Conservation (phyloP, 345 rosid genomes). For the Eucalyptus erythrocorys region DNA sequence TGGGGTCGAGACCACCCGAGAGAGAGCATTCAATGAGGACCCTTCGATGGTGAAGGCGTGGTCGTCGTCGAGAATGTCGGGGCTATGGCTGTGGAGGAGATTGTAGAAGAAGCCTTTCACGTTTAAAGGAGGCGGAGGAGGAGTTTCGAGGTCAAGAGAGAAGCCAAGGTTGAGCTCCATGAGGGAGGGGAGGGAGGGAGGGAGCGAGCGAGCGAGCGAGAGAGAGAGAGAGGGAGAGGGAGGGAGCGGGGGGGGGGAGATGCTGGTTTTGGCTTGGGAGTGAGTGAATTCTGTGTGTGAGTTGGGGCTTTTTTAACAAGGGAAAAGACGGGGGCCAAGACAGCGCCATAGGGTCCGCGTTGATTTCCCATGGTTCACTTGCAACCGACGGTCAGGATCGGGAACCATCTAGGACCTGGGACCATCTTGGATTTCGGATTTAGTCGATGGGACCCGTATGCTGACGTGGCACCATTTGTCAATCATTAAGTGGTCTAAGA, state of each 20-base stretch:
- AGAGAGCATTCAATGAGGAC: neutral
- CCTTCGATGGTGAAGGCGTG: neutral
- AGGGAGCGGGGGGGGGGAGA: neutral
- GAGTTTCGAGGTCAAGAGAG: neutral
- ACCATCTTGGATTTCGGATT: neutral
- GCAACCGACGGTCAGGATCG: neutral
- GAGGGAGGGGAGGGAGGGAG: neutral
- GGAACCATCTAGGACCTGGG: neutral
- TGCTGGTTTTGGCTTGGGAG: neutral
- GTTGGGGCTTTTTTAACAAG: neutral
- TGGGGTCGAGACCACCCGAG: neutral
- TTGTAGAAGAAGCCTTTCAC: neutral
- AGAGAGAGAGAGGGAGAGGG: neutral
- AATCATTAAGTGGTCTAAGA: neutral
- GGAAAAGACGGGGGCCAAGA: neutral
- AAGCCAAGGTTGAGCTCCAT: conserved; percentile 30
- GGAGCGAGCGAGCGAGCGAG: neutral
- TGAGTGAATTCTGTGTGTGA: neutral
- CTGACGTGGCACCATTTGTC: neutral
- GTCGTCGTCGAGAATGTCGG: neutral
- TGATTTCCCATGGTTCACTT: neutral
- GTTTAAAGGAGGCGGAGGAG: neutral
- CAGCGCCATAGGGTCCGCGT: neutral
- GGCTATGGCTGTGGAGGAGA: neutral
- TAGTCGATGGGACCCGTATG: neutral